These are phyloP conservation scores for Colletotrichum limetticola DNA, from an alignment of 2,329 filamentous ascomycete species.

Conservation along the genomic window DNA sequence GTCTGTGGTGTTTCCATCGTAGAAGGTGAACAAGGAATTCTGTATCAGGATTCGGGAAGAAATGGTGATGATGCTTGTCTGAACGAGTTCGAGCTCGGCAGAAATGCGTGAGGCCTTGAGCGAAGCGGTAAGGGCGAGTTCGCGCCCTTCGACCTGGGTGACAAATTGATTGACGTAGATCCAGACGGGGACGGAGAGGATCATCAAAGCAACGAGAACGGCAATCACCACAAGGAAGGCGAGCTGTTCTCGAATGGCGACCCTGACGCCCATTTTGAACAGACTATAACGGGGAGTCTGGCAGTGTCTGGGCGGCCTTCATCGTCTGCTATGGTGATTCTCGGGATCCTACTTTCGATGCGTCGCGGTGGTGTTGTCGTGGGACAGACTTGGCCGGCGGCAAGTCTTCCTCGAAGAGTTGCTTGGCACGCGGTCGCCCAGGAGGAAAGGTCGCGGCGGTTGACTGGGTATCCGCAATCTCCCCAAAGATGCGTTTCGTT, in stretches of 20 bases:
- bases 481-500: background rate
- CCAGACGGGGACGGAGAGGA: conserved; percentile 83
- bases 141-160: conserved; percentile 62
- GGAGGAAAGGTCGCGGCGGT: conserved; percentile 3
- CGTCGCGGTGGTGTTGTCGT: conserved; percentile 2
- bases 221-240: conserved; percentile 81
- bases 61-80: conserved; percentile 79
- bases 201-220: conserved; percentile 78
- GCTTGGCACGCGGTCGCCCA: conserved; percentile 23
- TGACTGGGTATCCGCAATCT: conserved; percentile 11
- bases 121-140: conserved; percentile 82
- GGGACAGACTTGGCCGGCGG: background rate
- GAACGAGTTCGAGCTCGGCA: conserved; percentile 81
- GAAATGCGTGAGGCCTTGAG: conserved; percentile 87
- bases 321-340: conserved; percentile 31
- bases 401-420: background rate
- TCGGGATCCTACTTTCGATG: background rate
- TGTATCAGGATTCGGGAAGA: conserved; percentile 74
- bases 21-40: conserved; percentile 61
- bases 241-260: conserved; percentile 90
- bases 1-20: conserved; percentile 63
- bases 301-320: conserved; percentile 24
- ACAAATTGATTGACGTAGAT: conserved; percentile 67
- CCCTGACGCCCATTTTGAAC: conserved; percentile 68
- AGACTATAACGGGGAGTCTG: conserved; percentile 33